These are phyloP conservation scores for Sicyos baderoa DNA, from an alignment of 306 rosid species.

Conservation along the genomic window DNA sequence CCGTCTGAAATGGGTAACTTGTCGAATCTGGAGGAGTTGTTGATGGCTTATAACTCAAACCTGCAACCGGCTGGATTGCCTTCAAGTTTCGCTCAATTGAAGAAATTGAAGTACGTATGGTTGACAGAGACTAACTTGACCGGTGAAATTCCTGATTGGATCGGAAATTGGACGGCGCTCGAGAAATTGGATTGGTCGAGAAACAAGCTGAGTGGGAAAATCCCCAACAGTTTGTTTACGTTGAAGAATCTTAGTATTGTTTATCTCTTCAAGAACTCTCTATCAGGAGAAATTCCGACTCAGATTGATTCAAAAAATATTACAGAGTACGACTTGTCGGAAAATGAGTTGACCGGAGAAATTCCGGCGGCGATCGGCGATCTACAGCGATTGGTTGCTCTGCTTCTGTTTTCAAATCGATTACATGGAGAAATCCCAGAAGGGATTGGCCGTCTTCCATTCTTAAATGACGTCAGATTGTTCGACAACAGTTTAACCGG, in stretches of 20 bases:
- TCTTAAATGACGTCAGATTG: constrained; percentile 27
- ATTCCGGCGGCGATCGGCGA: constrained; percentile 54
- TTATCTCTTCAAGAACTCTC: constrained; percentile 30
- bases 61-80: constrained; percentile 35
- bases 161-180: constrained; percentile 47
- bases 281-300: constrained; percentile 50
- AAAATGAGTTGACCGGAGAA: constrained; percentile 34
- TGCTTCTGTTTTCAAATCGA: constrained; percentile 34
- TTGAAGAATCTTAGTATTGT: constrained; percentile 36
- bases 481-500: constrained; percentile 49
- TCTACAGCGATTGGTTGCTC: constrained; percentile 26
- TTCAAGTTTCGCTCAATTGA: constrained; percentile 34
- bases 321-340: constrained; percentile 34
- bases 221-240: constrained; percentile 43
- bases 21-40: constrained; percentile 41
- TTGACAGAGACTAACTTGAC: constrained; percentile 31
- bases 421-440: constrained; percentile 51
- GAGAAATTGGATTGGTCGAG: constrained; percentile 34
- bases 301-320: constrained; percentile 39
- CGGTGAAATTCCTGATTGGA: constrained; percentile 46
- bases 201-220: constrained; percentile 38
- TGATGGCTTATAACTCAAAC: constrained; percentile 14
- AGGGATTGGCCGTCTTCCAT: constrained; percentile 46
- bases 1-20: constrained; percentile 50
- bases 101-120: constrained; percentile 34